phyloP scores from a whole-genome alignment of 176 grass and related monocot species.

The Oryza brachyantha region DNA sequence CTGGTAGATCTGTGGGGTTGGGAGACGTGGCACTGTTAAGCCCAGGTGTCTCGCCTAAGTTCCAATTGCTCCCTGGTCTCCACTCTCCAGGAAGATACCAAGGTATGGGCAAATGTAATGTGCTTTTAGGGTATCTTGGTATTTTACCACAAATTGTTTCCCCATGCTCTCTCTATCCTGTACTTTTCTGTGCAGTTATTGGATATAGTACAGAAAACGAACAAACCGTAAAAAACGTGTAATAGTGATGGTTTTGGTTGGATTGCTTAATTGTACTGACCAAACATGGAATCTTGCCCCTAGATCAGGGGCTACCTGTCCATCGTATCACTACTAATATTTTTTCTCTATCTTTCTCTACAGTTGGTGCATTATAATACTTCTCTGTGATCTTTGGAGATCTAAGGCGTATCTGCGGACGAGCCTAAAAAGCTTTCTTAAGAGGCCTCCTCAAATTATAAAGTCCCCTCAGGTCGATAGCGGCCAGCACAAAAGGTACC shows the following conservation, averaged over 20 bases:
- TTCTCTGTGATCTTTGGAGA: slow-evolving; percentile 7
- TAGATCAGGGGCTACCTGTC: background rate
- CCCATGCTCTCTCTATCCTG: background rate
- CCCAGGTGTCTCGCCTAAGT: background rate
- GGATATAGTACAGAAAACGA: slow-evolving; percentile 2
- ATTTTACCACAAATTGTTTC: background rate
- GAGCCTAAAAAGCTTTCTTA: background rate
- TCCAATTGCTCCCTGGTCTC: background rate
- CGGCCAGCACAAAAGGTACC: slow-evolving; percentile 33
- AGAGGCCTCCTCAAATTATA: background rate
- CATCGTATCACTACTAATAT: background rate
- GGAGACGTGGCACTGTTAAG: background rate
- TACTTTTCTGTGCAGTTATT: background rate
- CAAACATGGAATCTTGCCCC: slow-evolving; percentile 34
- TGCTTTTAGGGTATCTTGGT: background rate
- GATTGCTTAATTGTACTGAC: slow-evolving; percentile 17
- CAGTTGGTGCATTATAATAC: slow-evolving; percentile 31
- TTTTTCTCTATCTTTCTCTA: background rate
- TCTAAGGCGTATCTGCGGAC: slow-evolving; percentile 2
- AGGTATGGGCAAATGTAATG: background rate
- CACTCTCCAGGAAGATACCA: background rate
- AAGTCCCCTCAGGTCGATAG: slow-evolving; percentile 7
- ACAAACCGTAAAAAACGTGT: background rate
- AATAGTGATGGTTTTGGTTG: background rate
- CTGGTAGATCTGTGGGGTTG: slow-evolving; percentile 7